Conservation (phyloP, 2,329 filamentous ascomycete genomes). For the Dactylonectria estremocensis region DNA sequence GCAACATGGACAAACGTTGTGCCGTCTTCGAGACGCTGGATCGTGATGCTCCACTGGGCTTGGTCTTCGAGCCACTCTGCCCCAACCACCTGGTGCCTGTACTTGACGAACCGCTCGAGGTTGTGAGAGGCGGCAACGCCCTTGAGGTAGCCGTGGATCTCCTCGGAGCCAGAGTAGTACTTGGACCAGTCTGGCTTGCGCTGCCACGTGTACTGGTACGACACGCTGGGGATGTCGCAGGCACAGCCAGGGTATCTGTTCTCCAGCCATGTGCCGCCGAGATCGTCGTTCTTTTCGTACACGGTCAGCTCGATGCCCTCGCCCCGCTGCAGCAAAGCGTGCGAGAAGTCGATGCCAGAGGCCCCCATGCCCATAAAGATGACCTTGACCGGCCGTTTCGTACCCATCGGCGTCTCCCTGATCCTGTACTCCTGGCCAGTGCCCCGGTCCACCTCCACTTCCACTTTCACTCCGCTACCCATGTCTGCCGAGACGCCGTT, state of each 20-base stretch:
- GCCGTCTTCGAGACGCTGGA: background rate
- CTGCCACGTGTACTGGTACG: conserved; percentile 8
- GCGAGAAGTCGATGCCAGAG: background rate
- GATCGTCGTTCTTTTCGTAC: conserved; percentile 20
- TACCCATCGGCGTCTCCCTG: background rate
- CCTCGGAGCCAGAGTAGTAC: background rate
- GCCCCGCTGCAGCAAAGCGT: background rate
- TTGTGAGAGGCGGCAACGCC: background rate
- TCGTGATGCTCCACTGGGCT: background rate
- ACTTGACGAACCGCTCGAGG: background rate
- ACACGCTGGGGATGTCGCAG: conserved; percentile 1
- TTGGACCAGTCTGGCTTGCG: conserved; percentile 11
- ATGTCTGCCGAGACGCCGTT: no score
- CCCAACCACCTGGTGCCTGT: conserved; percentile 1
- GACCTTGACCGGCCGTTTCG: background rate
- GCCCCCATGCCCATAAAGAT: background rate
- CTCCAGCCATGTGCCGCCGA: conserved; percentile 16
- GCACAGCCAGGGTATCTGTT: conserved; percentile 20
- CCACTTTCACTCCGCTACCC: no score
- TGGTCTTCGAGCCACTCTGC: conserved; percentile 18
- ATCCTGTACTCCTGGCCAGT: no score
- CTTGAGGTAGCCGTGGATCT: conserved; percentile 10
- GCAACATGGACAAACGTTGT: background rate
- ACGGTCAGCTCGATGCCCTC: background rate
- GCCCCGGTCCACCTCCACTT: no score